Evolutionary conservation across 176 grass and related monocot genomes (phyloP).

Genomic region (Leersia perrieri): DNA sequence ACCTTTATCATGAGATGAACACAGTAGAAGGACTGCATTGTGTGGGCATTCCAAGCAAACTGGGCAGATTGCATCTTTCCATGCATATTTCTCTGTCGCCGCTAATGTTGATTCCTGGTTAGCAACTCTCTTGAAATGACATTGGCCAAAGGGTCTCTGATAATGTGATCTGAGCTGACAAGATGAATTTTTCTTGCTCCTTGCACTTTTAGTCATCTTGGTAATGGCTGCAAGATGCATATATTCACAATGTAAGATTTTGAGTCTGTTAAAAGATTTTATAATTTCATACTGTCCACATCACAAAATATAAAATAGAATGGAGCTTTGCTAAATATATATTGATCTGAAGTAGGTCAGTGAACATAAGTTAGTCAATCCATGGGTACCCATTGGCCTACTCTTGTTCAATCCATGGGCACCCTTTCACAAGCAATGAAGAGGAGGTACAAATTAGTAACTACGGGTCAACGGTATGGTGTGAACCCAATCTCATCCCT

Average conservation of each 20-base stretch:
- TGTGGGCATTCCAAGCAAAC: slow-evolving; percentile 87
- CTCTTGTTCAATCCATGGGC: background rate
- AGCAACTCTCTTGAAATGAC: slow-evolving; percentile 31
- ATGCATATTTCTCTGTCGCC: slow-evolving; percentile 58
- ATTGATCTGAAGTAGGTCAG: background rate
- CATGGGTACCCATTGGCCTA: background rate
- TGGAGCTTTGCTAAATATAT: background rate
- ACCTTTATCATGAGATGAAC: slow-evolving; percentile 80
- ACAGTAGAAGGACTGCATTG: slow-evolving; percentile 78
- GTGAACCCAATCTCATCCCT: too few species aligned
- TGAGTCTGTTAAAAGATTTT: background rate
- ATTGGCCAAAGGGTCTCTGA: background rate
- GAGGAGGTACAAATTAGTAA: too few species aligned
- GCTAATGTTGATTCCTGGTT: slow-evolving; percentile 30
- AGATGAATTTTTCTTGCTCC: slow-evolving; percentile 23
- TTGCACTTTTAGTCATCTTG: slow-evolving; percentile 56
- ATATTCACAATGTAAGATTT: background rate
- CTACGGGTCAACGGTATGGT: too few species aligned
- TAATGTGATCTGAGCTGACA: slow-evolving; percentile 22
- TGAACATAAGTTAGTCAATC: background rate
- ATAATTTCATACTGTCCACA: background rate
- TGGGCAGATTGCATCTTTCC: slow-evolving; percentile 73
- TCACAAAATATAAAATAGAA: background rate
- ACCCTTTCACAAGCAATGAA: too few species aligned
- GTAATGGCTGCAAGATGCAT: slow-evolving; percentile 14